Conservation (phyloP, 2,329 filamentous ascomycete species). For the Claviceps africana region DNA sequence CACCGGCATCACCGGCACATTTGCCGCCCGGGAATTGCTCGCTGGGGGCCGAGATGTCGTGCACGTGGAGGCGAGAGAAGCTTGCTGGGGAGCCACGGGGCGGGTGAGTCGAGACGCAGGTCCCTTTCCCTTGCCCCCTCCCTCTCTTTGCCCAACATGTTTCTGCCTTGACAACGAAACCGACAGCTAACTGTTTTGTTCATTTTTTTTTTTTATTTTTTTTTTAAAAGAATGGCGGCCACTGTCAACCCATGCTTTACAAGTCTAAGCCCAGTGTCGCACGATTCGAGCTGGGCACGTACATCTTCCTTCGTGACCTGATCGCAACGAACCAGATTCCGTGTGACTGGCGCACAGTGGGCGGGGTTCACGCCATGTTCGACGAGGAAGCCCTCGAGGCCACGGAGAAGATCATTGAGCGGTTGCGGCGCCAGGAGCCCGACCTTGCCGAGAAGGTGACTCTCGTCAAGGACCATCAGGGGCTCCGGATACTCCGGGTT, state of each 20-base stretch:
- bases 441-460: constrained; percentile 37
- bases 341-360: constrained; percentile 54
- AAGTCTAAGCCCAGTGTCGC: constrained; percentile 44
- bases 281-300: constrained; percentile 60
- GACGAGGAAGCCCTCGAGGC: constrained; percentile 38
- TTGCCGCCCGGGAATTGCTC: constrained; percentile 50
- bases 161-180: too few species aligned
- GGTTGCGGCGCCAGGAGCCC: constrained; percentile 35
- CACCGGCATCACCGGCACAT: constrained; percentile 63
- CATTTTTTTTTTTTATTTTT: too few species aligned
- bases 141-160: too few species aligned
- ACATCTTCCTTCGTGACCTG: constrained; percentile 42
- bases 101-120: constrained; percentile 47
- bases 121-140: too few species aligned
- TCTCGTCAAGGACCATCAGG: constrained; percentile 23
- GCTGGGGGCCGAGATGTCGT: constrained; percentile 42
- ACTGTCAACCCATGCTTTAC: constrained; percentile 63
- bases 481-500: constrained; percentile 39
- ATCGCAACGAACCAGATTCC: constrained; percentile 42
- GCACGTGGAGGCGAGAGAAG: constrained; percentile 65
- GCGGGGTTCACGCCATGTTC: constrained; percentile 52
- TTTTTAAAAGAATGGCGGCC: constrained; percentile 54
- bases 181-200: not conserved
- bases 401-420: constrained; percentile 34
- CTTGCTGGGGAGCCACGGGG: constrained; percentile 74